Conservation (phyloP, 805 yeast species). For the Clavispora carvajalis region DNA sequence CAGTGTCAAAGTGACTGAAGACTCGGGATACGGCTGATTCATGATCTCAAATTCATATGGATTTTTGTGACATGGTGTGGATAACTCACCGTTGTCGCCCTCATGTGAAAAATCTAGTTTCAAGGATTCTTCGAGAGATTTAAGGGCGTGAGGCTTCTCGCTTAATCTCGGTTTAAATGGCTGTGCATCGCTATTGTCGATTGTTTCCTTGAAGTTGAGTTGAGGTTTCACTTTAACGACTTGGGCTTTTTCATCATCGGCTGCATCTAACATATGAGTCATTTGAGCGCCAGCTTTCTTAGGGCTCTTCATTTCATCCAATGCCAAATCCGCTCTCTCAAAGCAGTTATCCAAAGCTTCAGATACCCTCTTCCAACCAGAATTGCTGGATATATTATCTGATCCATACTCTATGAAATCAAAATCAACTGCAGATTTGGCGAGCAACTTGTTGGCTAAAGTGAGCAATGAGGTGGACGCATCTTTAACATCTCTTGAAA, state of each 20-base stretch:
- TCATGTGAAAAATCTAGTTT: conserved; percentile 17
- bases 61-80: conserved; percentile 62
- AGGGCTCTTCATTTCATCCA: conserved; percentile 40
- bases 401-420: conserved; percentile 32
- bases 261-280: conserved; percentile 2
- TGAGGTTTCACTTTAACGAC: conserved; percentile 64
- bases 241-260: conserved; percentile 9
- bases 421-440: conserved; percentile 23
- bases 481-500: conserved; percentile 35
- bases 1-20: conserved; percentile 34
- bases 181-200: conserved; percentile 61
- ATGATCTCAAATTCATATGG: conserved; percentile 79
- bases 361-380: conserved; percentile 59
- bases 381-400: conserved; percentile 36
- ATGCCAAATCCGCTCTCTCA: conserved; percentile 69
- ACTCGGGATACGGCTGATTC: conserved; percentile 60
- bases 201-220: conserved; percentile 44
- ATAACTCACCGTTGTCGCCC: conserved; percentile 25
- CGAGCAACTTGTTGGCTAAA: conserved; percentile 42
- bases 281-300: conserved; percentile 15
- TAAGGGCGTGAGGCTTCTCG: conserved; percentile 66
- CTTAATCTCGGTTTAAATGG: conserved; percentile 78
- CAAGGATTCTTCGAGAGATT: conserved; percentile 49
- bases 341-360: conserved; percentile 62
- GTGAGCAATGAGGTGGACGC: conserved; percentile 40